These are phyloP conservation scores for Bidens hawaiensis DNA, from an alignment of 140 eudicot genomes.

Conservation along the genomic window DNA sequence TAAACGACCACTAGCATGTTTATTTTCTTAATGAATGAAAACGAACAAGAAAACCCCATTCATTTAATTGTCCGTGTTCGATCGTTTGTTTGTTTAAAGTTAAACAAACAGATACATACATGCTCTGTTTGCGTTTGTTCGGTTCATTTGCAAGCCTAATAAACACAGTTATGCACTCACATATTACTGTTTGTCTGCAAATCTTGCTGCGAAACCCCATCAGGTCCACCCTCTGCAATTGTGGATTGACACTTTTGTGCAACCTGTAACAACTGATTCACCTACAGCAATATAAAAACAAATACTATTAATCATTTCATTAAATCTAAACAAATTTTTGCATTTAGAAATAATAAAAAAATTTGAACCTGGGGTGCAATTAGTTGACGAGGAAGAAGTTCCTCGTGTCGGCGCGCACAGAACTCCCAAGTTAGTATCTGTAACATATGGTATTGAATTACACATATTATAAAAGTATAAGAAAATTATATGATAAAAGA, in stretches of 20 bases:
- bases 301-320: not conserved
- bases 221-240: slow-evolving; percentile 35
- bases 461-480: not conserved
- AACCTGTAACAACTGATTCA: slow-evolving; percentile 62
- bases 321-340: not conserved
- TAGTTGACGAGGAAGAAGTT: slow-evolving; percentile 43
- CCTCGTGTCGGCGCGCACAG: slow-evolving; percentile 57
- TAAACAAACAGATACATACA: too few relatives aligned
- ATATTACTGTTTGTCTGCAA: slow-evolving; percentile 36
- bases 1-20: too few relatives aligned
- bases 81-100: too few relatives aligned
- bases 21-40: too few relatives aligned
- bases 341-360: not conserved
- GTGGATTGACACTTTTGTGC: slow-evolving; percentile 70
- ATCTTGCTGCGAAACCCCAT: slow-evolving; percentile 22
- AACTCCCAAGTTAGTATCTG: slow-evolving; percentile 74
- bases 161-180: slow-evolving; percentile 28
- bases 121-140: too few relatives aligned
- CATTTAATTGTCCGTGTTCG: too few relatives aligned
- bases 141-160: too few relatives aligned
- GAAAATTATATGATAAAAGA: not conserved
- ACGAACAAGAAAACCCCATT: too few relatives aligned
- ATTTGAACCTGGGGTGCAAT: slow-evolving; percentile 51
- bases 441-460: not conserved
- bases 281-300: slow-evolving; percentile 33